Conservation (phyloP, 768 basidiomycete species). For the Mycena galopus region DNA sequence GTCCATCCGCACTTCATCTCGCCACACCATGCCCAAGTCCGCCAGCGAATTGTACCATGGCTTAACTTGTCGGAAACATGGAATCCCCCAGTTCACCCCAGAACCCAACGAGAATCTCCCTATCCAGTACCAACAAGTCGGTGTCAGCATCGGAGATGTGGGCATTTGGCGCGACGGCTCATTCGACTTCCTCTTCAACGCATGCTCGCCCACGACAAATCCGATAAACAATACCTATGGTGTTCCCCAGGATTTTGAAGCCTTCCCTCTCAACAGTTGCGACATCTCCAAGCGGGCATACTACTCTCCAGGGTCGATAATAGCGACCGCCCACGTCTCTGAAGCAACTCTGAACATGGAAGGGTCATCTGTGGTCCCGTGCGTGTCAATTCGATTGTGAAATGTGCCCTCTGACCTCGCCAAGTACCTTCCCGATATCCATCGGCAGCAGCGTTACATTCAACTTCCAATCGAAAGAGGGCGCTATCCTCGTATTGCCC, state of each 20-base stretch:
- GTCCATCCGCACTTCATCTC: background rate
- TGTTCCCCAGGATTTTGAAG: constrained; percentile 10
- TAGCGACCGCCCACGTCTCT: background rate
- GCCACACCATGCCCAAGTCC: constrained; percentile 8
- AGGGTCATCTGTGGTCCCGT: constrained; percentile 16
- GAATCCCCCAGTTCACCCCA: constrained; percentile 21
- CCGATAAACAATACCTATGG: constrained; percentile 14
- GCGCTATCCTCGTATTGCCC: constrained; percentile 37
- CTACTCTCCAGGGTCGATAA: constrained; percentile 10
- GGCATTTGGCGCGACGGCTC: constrained; percentile 18
- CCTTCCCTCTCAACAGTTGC: background rate
- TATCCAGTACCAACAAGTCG: background rate
- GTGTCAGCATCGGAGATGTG: constrained; percentile 21
- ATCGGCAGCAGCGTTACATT: constrained; percentile 25
- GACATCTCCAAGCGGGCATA: constrained; percentile 10
- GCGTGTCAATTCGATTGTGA: background rate
- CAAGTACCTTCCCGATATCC: constrained; percentile 13
- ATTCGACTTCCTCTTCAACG: constrained; percentile 29
- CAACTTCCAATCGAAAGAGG: constrained; percentile 27
- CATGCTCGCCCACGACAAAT: constrained; percentile 1
- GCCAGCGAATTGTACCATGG: constrained; percentile 16
- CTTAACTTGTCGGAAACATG: constrained; percentile 16
- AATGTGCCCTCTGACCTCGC: background rate
- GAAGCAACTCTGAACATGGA: background rate
- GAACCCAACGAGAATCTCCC: constrained; percentile 25